Evolutionary conservation across 768 basidiomycete genomes (phyloP).

Genomic region (Candolleomyces eurysporus): DNA sequence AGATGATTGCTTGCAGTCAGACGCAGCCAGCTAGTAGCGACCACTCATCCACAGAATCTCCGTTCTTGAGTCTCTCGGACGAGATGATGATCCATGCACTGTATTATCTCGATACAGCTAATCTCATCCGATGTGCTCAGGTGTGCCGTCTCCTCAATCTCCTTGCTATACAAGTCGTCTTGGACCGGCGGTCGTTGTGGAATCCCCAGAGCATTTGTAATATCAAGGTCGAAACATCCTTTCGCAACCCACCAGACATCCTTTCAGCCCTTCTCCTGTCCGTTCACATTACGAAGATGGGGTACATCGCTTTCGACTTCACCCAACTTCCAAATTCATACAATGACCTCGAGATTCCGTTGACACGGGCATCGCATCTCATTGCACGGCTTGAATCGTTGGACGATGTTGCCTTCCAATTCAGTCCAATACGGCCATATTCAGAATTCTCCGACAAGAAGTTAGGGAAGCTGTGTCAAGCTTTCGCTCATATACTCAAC

Average conservation of each 20-base stretch:
- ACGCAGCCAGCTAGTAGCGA: too few species aligned
- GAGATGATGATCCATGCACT: not conserved
- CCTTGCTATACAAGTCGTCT: not conserved
- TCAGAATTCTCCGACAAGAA: not conserved
- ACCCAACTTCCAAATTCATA: not conserved
- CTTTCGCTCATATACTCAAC: not conserved
- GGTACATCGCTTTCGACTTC: not conserved
- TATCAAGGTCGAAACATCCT: not conserved
- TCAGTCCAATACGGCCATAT: not conserved
- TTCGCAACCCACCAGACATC: not conserved
- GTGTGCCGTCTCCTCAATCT: not conserved
- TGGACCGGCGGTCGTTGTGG: not conserved
- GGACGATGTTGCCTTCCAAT: not conserved
- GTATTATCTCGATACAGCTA: not conserved
- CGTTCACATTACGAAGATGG: not conserved
- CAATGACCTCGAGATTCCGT: not conserved
- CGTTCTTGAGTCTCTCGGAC: not conserved
- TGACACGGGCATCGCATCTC: not conserved
- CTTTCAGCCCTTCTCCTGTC: not conserved
- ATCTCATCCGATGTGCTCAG: slow-evolving; percentile 1
- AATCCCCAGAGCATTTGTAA: not conserved
- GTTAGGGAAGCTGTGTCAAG: not conserved
- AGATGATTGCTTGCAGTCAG: too few species aligned
- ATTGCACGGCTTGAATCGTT: not conserved
- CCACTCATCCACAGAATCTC: not conserved